phyloP scores from a whole-genome alignment of 306 rosid genomes.

The Malus sieversii region DNA sequence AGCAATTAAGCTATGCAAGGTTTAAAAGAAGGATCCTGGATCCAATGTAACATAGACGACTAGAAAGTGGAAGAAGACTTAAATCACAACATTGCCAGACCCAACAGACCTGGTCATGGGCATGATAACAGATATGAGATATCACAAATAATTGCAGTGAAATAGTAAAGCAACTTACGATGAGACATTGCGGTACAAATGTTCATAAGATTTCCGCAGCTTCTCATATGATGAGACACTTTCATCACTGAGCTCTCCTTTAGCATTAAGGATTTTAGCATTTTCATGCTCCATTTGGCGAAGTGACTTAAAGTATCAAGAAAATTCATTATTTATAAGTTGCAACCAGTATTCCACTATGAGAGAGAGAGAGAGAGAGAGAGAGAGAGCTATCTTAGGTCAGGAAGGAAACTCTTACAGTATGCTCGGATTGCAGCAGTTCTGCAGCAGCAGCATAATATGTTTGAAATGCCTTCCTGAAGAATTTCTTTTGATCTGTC shows the following conservation, averaged over 20 bases:
- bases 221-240: slow-evolving; percentile 80
- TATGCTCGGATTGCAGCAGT: slow-evolving; percentile 92
- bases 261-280: slow-evolving; percentile 89
- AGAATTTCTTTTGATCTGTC: slow-evolving; percentile 77
- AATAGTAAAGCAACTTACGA: slow-evolving; percentile 55
- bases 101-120: not conserved
- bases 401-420: slow-evolving; percentile 45
- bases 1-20: not conserved
- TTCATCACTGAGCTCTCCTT: slow-evolving; percentile 94
- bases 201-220: slow-evolving; percentile 92
- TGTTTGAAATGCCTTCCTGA: slow-evolving; percentile 71
- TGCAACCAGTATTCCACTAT: not conserved
- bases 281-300: slow-evolving; percentile 93
- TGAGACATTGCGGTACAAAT: slow-evolving; percentile 77
- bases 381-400: not conserved
- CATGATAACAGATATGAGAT: slow-evolving; percentile 8
- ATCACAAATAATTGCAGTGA: slow-evolving; percentile 1
- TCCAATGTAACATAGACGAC: not conserved
- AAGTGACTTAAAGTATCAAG: slow-evolving; percentile 53
- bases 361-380: not conserved
- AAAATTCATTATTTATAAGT: not conserved
- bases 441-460: slow-evolving; percentile 85
- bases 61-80: not conserved
- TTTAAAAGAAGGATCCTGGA: not conserved
- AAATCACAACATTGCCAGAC: not conserved